phyloP scores from a whole-genome alignment of 495 filamentous ascomycete genomes.

The Cudoniella acicularis region DNA sequence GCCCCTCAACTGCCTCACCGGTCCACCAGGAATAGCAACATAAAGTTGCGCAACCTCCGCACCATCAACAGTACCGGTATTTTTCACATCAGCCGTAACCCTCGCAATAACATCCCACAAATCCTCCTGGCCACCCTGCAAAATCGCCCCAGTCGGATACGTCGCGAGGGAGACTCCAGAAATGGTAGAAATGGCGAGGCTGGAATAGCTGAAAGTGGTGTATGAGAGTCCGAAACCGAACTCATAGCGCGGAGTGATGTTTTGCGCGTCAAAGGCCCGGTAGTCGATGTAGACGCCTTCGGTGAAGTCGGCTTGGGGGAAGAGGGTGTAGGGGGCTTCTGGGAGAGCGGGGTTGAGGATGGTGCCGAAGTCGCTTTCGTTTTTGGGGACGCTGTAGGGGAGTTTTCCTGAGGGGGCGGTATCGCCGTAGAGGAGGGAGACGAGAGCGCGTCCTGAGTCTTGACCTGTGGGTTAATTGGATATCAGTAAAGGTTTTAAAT shows the following conservation, averaged over 20 bases:
- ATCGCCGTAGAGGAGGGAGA: conserved; percentile 56
- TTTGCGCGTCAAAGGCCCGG: conserved; percentile 60
- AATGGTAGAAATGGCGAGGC: conserved; percentile 34
- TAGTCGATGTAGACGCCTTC: conserved; percentile 67
- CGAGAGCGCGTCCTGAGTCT: conserved; percentile 52
- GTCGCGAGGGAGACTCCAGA: conserved; percentile 23
- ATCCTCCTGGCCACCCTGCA: conserved; percentile 54
- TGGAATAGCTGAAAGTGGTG: conserved; percentile 53
- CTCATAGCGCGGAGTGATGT: conserved; percentile 57
- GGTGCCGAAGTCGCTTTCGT: conserved; percentile 56
- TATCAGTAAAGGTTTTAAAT: too few relatives aligned
- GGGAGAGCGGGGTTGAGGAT: conserved; percentile 16
- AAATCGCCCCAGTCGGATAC: conserved; percentile 38
- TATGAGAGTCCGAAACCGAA: conserved; percentile 72
- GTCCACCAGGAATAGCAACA: conserved; percentile 51
- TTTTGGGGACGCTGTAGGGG: conserved; percentile 63
- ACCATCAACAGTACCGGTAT: conserved; percentile 46
- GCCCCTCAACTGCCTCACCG: conserved; percentile 58
- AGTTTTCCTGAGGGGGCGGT: conserved; percentile 60
- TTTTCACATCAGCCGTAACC: conserved; percentile 51
- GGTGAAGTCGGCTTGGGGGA: conserved; percentile 57
- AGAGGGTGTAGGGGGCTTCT: conserved; percentile 31
- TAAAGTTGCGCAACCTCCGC: conserved; percentile 44
- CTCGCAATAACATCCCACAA: conserved; percentile 58
- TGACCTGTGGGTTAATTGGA: too few relatives aligned